Base-by-base conservation (phyloP, 116 monocot species). In the Phalaenopsis hybrid region DNA sequence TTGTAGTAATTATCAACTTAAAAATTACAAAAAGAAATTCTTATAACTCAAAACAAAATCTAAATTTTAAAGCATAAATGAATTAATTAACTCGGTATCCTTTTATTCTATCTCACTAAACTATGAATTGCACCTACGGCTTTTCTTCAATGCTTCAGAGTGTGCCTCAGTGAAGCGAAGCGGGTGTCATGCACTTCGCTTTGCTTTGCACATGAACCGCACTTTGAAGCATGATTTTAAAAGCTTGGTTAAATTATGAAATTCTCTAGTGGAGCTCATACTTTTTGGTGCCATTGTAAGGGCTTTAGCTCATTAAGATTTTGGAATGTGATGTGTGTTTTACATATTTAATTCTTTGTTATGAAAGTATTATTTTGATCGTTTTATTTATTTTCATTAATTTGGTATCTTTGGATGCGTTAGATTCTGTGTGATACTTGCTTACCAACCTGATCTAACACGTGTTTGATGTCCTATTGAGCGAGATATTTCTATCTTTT, bases 371-470 rank as follows among this genome's bases (percentile, higher is more conserved):
- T 21, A 75, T 75, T 46, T 7, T 45, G 6, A 21, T 46, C 46
- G 8, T 21, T 75, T 33, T 46, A 6, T 45, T n/a, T 46, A 5
- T 18, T 75, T 45, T 20, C 20, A 75, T 33, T 20, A 46, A 5
- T 45, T 33, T 37, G 34, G 13, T 37, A 67, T 37, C 15, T 15
- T 34, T n/a, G 21, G 25, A 72, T 37, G 34, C 4, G 28, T 34
- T 72, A 17, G 28, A 2, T 15, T 72, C 11, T 72, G 37, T 37
- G 37, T 72, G 34, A 72, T 75, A 46, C 45, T 45, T 44, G 46
- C 73, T 75, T 75, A 9, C n/a, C 8, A 75, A 75, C 72, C 37
- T 72, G 15, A 20, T 75, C 46, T 75, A 21, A 25, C 25, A 75
- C 4, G 4, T 63, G 23, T 63, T 21, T 63, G n/a, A 21, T 46